Evolutionary conservation across 352 stramenopile species (phyloP), one percentile per base, ranked within the genome.

Genomic region (Globisporangium spiculum): DNA sequence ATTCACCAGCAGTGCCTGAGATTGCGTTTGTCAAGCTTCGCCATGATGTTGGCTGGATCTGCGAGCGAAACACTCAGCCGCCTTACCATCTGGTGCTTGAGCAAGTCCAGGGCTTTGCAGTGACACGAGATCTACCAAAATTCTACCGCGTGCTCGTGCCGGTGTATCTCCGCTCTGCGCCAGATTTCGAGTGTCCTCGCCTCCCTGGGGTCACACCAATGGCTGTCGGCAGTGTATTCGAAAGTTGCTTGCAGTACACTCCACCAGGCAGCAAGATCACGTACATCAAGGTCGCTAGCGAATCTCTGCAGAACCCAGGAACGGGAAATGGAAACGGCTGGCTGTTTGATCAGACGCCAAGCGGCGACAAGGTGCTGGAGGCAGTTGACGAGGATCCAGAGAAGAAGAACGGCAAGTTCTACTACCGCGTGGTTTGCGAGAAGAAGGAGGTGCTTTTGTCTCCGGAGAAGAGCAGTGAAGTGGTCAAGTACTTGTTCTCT

Each of bases 371-470:
- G 52, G 79, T 93, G 16, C 69, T 93, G 2, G 84, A 93, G 44
- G 78, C 83, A 26, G 75, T 92, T 62, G 78, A 90, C 64, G 79
- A 92, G 71, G 83, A 91, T 38, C 81, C 82, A 1, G 84, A 91
- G 64, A 90, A 91, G 70, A 89, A 90, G 69, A 84, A 89, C 54
- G 87, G 87, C 71, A 90, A 87, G 61, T 94, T 93, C 64, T 94
- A 86, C 67, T 94, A 88, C 69, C 83, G 87, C 22, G 81, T 92
- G n/a, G 41, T 89, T 12, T 76, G 69, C 26, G 78, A 83, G 24
- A 89, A 86, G 69, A 93, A 91, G 60, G 74, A 91, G 36, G 87
- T 94, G 22, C 67, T 94, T 32, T 70, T 92, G 26, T 93, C 87
- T 10, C 87, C 87, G 0, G 87, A 93, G 69, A 73, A 70, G 8